Conservation (phyloP, 1,139 yeast species). For the Geotrichum fermentans region DNA sequence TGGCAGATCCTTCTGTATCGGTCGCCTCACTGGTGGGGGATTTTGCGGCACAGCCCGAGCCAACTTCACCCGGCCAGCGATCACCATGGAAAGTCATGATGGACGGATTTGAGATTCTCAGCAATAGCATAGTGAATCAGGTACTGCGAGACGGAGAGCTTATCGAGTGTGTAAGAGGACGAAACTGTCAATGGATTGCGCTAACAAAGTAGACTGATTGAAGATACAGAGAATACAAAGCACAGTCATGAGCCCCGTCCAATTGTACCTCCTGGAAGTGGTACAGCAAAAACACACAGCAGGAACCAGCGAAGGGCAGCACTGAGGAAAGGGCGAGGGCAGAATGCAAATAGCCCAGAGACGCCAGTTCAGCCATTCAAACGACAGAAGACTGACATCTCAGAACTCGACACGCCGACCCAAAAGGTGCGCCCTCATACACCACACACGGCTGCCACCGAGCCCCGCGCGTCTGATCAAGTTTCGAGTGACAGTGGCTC, state of each 20-base stretch:
- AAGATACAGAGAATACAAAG: too few relatives aligned
- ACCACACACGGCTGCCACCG: too few relatives aligned
- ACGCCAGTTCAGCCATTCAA: too few relatives aligned
- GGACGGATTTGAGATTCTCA: neutral
- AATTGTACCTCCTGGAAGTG: slow-evolving; percentile 20
- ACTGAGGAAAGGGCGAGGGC: neutral
- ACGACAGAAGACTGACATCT: too few relatives aligned
- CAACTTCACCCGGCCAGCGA: too few relatives aligned
- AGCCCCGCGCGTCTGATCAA: too few relatives aligned
- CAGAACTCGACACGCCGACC: too few relatives aligned
- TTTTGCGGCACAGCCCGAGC: neutral
- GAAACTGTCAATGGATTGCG: slow-evolving; percentile 2
- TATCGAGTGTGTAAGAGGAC: slow-evolving; percentile 13
- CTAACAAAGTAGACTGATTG: slow-evolving; percentile 7
- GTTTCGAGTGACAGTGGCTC: too few relatives aligned
- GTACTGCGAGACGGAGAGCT: slow-evolving; percentile 16
- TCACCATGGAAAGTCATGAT: slow-evolving; percentile 3
- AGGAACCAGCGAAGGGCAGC: slow-evolving; percentile 21
- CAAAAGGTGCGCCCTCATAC: too few relatives aligned
- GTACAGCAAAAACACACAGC: slow-evolving; percentile 21
- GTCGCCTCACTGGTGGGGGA: neutral
- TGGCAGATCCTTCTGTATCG: neutral
- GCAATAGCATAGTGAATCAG: neutral
- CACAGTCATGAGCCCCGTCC: too few relatives aligned
- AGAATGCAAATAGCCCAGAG: neutral